Conservation (phyloP, 208 protist genomes). For the Wallacemonas sp. region DNA sequence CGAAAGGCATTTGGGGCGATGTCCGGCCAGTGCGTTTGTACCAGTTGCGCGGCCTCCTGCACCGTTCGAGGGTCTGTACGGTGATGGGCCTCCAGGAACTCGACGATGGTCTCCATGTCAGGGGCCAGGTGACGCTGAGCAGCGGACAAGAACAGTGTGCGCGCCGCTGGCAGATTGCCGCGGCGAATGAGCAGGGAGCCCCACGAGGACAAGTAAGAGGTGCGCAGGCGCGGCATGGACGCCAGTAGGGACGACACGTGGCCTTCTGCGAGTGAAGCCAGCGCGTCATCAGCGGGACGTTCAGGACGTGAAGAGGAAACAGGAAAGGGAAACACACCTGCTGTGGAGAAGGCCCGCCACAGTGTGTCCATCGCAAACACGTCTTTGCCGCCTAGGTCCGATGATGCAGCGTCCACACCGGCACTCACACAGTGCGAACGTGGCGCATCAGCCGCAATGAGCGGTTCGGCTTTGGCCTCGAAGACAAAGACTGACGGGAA, state of each 20-base stretch:
- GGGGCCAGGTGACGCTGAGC: slow-evolving; percentile 31
- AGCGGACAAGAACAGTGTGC: slow-evolving; percentile 8
- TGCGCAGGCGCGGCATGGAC: slow-evolving; percentile 14
- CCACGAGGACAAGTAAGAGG: slow-evolving; percentile 18
- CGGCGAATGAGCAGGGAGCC: slow-evolving; percentile 12
- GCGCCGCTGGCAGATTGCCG: slow-evolving; percentile 7
- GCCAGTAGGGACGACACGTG: neutral
- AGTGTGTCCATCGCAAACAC: neutral
- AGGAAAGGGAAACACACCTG: neutral
- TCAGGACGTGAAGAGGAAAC: neutral
- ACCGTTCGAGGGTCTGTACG: slow-evolving; percentile 7
- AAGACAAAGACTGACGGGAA: neutral
- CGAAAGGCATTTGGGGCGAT: slow-evolving; percentile 43
- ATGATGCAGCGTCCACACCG: too few relatives aligned
- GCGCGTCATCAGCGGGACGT: neutral
- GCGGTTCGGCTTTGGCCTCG: neutral
- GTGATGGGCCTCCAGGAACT: slow-evolving; percentile 38
- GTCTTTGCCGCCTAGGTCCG: too few relatives aligned
- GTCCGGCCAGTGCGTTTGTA: slow-evolving; percentile 23
- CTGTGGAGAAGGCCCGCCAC: neutral
- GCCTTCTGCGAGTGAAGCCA: neutral
- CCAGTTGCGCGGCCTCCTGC: slow-evolving; percentile 19
- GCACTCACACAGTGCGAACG: neutral
- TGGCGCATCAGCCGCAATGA: neutral
- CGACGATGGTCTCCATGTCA: slow-evolving; percentile 48